Evolutionary conservation across 768 basidiomycete genomes (phyloP), one percentile per base, ranked within the genome.

Genomic region (Hericium coralloides): DNA sequence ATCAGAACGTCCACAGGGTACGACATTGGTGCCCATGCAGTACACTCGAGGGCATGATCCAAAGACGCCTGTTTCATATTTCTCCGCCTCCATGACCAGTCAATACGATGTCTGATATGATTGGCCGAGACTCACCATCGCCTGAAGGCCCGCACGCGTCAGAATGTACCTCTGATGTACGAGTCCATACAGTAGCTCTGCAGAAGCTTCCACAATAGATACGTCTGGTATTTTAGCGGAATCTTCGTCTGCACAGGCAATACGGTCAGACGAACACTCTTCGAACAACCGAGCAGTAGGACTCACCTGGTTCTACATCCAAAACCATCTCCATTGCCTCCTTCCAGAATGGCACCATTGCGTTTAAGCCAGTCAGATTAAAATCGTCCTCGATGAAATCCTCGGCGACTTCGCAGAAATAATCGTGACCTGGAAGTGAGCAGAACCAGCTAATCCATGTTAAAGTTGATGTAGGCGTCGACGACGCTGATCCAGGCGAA

Each of bases 241-340:
- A 70, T 98, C 97, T 70, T 98, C 97, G 63, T 90, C 88, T 88
- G 51, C 14, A 45, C 38, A 18, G 38, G 8, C 26, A 25, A 57
- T 54, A 58, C 47, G 43, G 66, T 62, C 61, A 66, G 65, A 63
- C 62, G 52, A 47, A 20, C 22, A n/a, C 37, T 37, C 38, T 12
- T 15, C 60, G 54, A 54, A 53, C 52, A 23, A 55, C 23, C 59
- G 61, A 59, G 37, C n/a, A 37, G 20, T 45, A 23, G 26, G 8
- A 70, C 85, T 70, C 69, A 95, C 95, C 94, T 77, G 97, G 93
- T 73, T 99, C 97, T 54, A 98, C 95, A 73, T 99, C 97, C 63
- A 99, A 73, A 15, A 99, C 93, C 97, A 99, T 99, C 75, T 99
- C 97, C 87, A 99, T 90, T 48, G 97, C 97, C 70, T 99, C 97